phyloP scores from a whole-genome alignment of 2,329 filamentous ascomycete genomes.

The Mollisiaceae sp. region DNA sequence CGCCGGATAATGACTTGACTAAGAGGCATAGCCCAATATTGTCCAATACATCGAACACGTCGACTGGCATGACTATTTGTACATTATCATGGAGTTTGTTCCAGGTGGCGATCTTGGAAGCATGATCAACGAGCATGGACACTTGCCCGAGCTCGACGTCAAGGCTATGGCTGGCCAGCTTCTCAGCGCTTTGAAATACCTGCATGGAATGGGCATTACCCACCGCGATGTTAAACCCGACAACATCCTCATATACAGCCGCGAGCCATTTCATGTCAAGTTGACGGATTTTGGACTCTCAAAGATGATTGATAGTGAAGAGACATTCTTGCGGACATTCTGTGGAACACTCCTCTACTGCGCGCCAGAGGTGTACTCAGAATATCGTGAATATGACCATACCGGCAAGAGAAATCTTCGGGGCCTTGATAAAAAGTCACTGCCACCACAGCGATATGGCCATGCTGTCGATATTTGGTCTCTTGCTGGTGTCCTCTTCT shows the following conservation, averaged over 20 bases:
- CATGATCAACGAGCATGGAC: slow-evolving; percentile 65
- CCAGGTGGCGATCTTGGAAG: slow-evolving; percentile 81
- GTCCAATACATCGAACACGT: slow-evolving; percentile 90
- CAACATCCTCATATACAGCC: slow-evolving; percentile 84
- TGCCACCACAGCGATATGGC: slow-evolving; percentile 71
- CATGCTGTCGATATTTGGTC: slow-evolving; percentile 98
- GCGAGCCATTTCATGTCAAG: slow-evolving; percentile 80
- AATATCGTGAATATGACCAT: slow-evolving; percentile 71
- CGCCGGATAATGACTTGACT: slow-evolving; percentile 25
- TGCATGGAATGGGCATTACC: slow-evolving; percentile 88
- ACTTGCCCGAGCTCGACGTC: slow-evolving; percentile 71
- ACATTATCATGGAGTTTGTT: slow-evolving; percentile 98
- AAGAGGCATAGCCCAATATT: slow-evolving; percentile 71
- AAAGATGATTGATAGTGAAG: slow-evolving; percentile 87
- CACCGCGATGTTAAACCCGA: slow-evolving; percentile 99
- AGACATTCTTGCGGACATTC: slow-evolving; percentile 94
- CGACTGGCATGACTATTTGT: slow-evolving; percentile 79
- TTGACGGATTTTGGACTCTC: slow-evolving; percentile 96
- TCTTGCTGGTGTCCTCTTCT: slow-evolving; percentile 89
- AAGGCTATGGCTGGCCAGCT: slow-evolving; percentile 77
- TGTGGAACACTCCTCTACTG: slow-evolving; percentile 96
- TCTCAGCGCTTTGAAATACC: slow-evolving; percentile 80
- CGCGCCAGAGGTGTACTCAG: slow-evolving; percentile 92
- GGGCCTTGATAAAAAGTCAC: slow-evolving; percentile 35
- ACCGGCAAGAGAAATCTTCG: slow-evolving; percentile 59